Conservation (phyloP, 108 stramenopile species). For the Fistulifera solaris region DNA sequence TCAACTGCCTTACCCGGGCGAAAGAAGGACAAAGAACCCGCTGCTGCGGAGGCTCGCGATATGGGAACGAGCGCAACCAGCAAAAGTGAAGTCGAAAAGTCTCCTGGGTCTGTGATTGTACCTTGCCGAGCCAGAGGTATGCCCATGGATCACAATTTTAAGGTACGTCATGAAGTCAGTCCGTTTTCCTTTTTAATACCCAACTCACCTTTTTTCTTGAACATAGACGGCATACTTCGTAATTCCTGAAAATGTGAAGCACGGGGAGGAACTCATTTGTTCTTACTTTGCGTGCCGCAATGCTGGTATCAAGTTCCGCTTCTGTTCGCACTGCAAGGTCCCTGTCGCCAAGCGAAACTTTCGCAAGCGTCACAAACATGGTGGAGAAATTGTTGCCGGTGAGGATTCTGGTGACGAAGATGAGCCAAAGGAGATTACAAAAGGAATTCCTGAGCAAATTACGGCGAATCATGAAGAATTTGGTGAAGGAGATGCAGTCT, state of each 20-base stretch:
- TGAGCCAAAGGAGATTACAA: constrained; percentile 1
- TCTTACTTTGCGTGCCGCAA: constrained; percentile 74
- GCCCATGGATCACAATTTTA: constrained; percentile 83
- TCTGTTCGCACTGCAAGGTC: constrained; percentile 55
- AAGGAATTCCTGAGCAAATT: constrained; percentile 11
- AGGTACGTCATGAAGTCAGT: constrained; percentile 14
- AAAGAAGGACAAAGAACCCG: background rate
- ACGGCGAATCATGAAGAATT: background rate
- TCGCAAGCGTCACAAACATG: constrained; percentile 67
- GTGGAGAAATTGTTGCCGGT: constrained; percentile 13
- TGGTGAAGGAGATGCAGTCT: constrained; percentile 8
- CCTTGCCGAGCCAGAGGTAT: constrained; percentile 78
- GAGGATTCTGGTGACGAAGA: constrained; percentile 17
- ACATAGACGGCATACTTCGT: constrained; percentile 73
- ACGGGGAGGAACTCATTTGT: constrained; percentile 78
- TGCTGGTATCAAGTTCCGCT: constrained; percentile 72
- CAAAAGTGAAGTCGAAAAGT: constrained; percentile 31
- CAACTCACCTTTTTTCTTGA: background rate
- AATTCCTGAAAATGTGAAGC: constrained; percentile 71
- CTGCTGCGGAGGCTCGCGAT: background rate
- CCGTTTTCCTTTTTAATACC: constrained; percentile 1
- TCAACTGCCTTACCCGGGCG: background rate
- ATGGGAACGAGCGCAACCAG: constrained; percentile 5
- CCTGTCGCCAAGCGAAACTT: constrained; percentile 81
- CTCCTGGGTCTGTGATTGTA: constrained; percentile 47